Base-by-base conservation (phyloP, 2,329 filamentous ascomycete species). In the Colletotrichum sp. region DNA sequence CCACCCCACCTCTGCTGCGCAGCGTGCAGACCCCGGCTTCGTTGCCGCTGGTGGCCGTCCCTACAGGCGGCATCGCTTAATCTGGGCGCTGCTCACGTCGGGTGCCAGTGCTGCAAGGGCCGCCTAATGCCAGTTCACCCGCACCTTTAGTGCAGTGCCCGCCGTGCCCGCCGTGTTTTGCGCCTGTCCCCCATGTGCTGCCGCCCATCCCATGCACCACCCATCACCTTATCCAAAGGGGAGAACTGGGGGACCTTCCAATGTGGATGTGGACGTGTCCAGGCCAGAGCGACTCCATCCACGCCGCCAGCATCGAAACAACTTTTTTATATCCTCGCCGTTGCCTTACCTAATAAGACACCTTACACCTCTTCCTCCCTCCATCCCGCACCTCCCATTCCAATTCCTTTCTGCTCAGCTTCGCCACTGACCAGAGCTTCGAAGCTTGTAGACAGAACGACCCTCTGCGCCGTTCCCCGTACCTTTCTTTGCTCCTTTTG, bases 311-410 rank as follows among this genome's bases (percentile, higher is more conserved):
- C 30, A 44, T 73, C 59, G 68, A 67, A 64, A 59, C 73, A 73
- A 69, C 70, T 39, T 62, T 75, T 32, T 68, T 26, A 36, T 24
- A 63, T 69, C 57, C 73, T 64, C 64, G n/a, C 57, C n/a, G 60
- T 28, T 36, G 30, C 70, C 63, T 68, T 76, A 76, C 73, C 73
- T 76, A 76, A 76, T 52, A 63, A 65, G 64, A 76, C 73, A 69
- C 73, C 69, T 76, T 70, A 68, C 72, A 60, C 60, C 62, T 62
- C 28, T 36, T 21, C 15, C 24, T 60, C 39, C 65, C 26, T 39
- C 49, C 28, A 57, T 49, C 55, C n/a, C 26, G 65, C 49, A 34
- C 57, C 60, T 39, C 24, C 62, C 52, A 39, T 26, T 65, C 64
- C 59, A 72, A 62, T 66, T 32, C 12, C 32, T 18, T 39, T 68